Conservation (phyloP, 441 rosid genomes). For the Pelargonium cotyledonis region DNA sequence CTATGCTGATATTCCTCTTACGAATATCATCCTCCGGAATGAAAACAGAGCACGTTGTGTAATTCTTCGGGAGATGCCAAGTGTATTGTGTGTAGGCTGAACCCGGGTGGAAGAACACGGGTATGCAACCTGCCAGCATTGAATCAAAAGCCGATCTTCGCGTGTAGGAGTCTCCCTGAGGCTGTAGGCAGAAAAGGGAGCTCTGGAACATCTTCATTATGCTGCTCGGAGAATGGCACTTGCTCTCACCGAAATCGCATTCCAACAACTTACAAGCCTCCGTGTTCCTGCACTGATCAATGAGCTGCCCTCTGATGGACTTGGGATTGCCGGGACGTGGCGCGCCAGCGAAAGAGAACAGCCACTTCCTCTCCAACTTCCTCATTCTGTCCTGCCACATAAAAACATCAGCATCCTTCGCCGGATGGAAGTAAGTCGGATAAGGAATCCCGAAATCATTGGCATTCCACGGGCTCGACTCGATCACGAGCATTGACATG, state of each 20-base stretch:
- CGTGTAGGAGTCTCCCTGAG: conserved; percentile 91
- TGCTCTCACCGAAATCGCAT: conserved; percentile 96
- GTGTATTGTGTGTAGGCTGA: conserved; percentile 88
- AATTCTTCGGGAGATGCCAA: conserved; percentile 91
- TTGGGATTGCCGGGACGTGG: conserved; percentile 79
- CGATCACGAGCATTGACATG: conserved; percentile 98
- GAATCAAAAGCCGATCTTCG: conserved; percentile 85
- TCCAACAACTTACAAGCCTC: conserved; percentile 70
- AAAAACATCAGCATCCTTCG: conserved; percentile 80
- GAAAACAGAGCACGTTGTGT: conserved; percentile 71
- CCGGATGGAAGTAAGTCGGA: conserved; percentile 94
- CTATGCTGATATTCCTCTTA: conserved; percentile 67
- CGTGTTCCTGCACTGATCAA: conserved; percentile 63
- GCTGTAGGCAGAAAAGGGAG: conserved; percentile 79
- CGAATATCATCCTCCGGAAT: conserved; percentile 79
- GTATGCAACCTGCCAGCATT: conserved; percentile 83
- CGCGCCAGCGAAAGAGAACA: conserved; percentile 95
- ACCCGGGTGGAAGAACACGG: conserved; percentile 90
- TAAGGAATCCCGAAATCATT: conserved; percentile 94
- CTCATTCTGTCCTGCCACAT: conserved; percentile 90
- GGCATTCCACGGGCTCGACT: conserved; percentile 96
- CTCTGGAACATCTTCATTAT: conserved; percentile 90
- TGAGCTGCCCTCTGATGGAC: conserved; percentile 89
- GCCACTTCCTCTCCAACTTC: conserved; percentile 83
- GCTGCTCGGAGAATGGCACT: conserved; percentile 95